Base-by-base conservation (phyloP, 371 early-diverging fungal genomes). In the Mortierella sp. region DNA sequence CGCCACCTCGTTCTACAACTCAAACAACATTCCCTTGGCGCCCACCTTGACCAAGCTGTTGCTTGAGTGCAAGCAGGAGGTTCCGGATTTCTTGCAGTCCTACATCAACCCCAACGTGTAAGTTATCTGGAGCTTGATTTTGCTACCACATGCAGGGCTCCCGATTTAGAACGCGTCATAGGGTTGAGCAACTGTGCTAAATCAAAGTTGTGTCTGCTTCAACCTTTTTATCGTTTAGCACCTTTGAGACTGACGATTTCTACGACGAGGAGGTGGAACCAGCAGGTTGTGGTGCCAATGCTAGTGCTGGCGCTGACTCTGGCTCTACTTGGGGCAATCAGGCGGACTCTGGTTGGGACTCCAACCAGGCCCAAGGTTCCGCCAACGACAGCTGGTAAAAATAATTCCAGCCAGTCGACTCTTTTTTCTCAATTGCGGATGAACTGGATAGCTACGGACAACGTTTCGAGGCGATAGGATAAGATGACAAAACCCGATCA, bases 1-100 rank as follows among this genome's bases (percentile, higher is more conserved):
- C 38, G 95, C 97, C 11, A 94, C 96, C 6, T 90, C 96, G 7
- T 97, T 98, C 85, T 95, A 90, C 78, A 93, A 93, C 71, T 81
- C 87, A 18, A 88, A 89, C 44, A 90, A 90, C 72, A 74, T 72
- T n/a, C 71, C 82, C n/a, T 63, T 93, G 3, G 92, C 91, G 46
- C 87, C 88, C 27, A 95, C 94, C 71, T 81, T 98, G 48, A 84
- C 95, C 58, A 96, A 96, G 75, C 86, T 97, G 43, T 85, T 98
- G 38, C 78, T 81, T 46, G 97, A 97, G 84, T 96, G 95, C 80
- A 90, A 95, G 44, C 97, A 97, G 82, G 93, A 92, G 11, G 89
- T 97, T n/a, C 97, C 97, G 16, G 91, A 91, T 12, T 96, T 95
- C 89, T 89, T 97, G 75, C 83, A 91, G 3, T 21, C 24, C 4